Percentiles rank a stretch among this genome's conserved stretches.
Evolutionary conservation across 176 grass and related monocot species (phyloP).

Genomic region (Paspalum vaginatum): DNA sequence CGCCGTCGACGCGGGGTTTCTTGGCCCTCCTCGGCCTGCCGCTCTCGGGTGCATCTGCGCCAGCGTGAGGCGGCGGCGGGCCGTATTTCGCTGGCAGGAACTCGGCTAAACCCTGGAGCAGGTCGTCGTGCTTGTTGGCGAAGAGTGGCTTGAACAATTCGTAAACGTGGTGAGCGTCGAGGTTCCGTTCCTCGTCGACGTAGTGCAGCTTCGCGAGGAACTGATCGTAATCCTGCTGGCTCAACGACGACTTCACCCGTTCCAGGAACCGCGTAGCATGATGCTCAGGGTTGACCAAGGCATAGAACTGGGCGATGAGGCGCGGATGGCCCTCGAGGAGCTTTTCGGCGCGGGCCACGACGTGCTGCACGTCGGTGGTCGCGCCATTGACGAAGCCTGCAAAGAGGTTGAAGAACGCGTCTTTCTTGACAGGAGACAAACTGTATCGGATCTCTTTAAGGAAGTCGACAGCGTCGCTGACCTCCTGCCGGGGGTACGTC

Average conservation of each 20-base stretch:
- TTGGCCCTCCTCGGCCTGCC: neutral
- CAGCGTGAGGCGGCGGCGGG: neutral
- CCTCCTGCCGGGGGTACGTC: rapidly evolving
- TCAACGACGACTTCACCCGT: neutral
- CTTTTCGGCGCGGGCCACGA: neutral
- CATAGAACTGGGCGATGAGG: neutral
- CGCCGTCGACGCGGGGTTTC: neutral
- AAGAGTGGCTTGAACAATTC: neutral
- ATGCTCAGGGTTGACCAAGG: neutral
- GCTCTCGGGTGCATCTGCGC: too few species aligned
- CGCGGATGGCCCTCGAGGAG: neutral
- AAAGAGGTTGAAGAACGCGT: neutral
- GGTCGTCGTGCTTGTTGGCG: neutral
- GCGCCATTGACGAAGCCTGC: neutral
- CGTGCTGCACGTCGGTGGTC: neutral
- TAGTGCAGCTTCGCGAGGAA: neutral
- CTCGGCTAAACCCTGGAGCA: neutral
- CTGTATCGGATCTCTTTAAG: neutral
- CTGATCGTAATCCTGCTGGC: neutral
- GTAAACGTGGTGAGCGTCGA: constrained; percentile 13
- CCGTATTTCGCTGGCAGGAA: neutral
- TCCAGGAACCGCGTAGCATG: neutral
- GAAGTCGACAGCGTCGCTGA: neutral
- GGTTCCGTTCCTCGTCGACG: rapidly evolving
- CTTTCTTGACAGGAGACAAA: neutral